Conservation (phyloP, 352 stramenopile genomes). For the Phytophthora megakarya region DNA sequence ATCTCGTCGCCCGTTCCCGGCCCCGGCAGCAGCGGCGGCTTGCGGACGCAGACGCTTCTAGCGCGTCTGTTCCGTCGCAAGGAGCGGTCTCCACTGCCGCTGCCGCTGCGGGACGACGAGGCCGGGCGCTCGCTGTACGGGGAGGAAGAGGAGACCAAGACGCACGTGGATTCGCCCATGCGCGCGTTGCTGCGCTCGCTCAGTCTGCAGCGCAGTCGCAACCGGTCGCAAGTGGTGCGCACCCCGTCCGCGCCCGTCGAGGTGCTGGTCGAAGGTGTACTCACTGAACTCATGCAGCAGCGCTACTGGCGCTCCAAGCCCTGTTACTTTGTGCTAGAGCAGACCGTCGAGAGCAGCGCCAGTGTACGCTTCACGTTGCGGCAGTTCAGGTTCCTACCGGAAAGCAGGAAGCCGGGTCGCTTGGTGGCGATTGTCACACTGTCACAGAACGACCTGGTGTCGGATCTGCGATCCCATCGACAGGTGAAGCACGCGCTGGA, state of each 20-base stretch:
- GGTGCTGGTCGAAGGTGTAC: conserved; percentile 54
- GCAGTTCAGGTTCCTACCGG: conserved; percentile 53
- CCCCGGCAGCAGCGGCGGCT: neutral
- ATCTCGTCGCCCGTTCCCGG: conserved; percentile 4
- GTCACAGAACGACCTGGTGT: conserved; percentile 59
- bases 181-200: conserved; percentile 41
- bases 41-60: conserved; percentile 36
- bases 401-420: conserved; percentile 32
- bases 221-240: conserved; percentile 10
- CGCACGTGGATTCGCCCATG: conserved; percentile 37
- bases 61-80: conserved; percentile 45
- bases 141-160: conserved; percentile 44
- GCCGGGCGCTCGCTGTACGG: conserved; percentile 21
- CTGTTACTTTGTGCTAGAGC: conserved; percentile 65
- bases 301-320: conserved; percentile 65
- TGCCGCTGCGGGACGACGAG: neutral
- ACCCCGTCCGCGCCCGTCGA: conserved; percentile 1
- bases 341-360: conserved; percentile 16
- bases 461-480: conserved; percentile 47
- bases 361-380: conserved; percentile 42
- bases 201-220: conserved; percentile 30
- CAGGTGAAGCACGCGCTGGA: conserved; percentile 62
- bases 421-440: conserved; percentile 53
- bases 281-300: conserved; percentile 57
- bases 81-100: conserved; percentile 17